A percentile compares a stretch with the other conserved stretches of the same genome.
These are phyloP conservation scores for Microdochium bolleyi DNA, from an alignment of 2,329 filamentous ascomycete genomes.

Conservation along the genomic window DNA sequence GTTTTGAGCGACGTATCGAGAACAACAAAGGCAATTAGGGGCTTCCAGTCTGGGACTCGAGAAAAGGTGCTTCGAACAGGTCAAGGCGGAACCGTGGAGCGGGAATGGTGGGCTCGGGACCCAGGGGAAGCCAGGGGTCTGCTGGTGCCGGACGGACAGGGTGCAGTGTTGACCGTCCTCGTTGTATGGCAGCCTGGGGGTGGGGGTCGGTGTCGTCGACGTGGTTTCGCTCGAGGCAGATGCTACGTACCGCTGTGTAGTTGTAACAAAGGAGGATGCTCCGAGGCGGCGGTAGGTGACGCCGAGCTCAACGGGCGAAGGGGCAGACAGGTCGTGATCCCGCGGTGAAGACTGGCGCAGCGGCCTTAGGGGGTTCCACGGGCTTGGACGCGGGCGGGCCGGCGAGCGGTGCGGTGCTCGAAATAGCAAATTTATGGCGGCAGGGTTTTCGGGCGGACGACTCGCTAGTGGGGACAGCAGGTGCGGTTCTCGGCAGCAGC, in stretches of 20 bases:
- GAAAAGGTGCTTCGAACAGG: slow-evolving; percentile 1
- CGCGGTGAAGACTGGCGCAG: neutral
- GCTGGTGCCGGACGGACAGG: neutral
- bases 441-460: neutral
- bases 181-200: neutral
- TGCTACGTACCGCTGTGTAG: neutral
- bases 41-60: neutral
- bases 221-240: neutral
- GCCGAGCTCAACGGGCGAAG: neutral
- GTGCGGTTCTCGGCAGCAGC: neutral
- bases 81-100: neutral
- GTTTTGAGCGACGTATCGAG: neutral
- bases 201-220: neutral
- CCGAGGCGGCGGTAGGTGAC: neutral
- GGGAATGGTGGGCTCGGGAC: neutral
- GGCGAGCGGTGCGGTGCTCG: neutral
- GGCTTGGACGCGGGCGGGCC: neutral
- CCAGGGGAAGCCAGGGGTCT: neutral
- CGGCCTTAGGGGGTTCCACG: neutral
- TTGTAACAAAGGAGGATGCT: neutral
- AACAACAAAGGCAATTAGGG: neutral
- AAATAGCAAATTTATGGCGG: neutral
- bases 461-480: neutral
- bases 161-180: neutral
- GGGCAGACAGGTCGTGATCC: neutral